Conservation (phyloP, 106 monocot species). For the Gastrodia elata region DNA sequence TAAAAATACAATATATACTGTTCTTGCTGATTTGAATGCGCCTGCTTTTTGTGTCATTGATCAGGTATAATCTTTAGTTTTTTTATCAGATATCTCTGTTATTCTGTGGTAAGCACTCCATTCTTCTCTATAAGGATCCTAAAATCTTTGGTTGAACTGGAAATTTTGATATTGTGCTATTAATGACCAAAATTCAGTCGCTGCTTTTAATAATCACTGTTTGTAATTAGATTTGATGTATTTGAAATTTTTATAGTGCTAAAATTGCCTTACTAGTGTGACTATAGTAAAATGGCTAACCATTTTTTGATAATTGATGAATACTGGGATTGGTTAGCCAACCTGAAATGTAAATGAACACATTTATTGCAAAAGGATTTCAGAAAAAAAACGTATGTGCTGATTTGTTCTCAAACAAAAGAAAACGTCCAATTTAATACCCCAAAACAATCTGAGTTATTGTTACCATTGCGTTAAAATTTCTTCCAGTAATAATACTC, state of each 20-base stretch:
- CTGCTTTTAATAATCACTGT: background rate
- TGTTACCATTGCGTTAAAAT: no score
- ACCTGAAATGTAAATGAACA: no score
- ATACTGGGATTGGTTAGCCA: no score
- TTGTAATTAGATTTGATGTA: background rate
- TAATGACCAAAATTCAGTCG: background rate
- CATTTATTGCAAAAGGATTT: no score
- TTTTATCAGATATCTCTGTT: background rate
- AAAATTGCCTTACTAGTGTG: background rate
- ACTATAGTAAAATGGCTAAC: background rate
- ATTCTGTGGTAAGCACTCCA: background rate
- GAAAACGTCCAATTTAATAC: no score
- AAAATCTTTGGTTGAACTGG: background rate
- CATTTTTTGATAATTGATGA: background rate
- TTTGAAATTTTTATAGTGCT: background rate
- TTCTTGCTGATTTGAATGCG: conserved; percentile 88
- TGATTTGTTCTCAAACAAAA: no score
- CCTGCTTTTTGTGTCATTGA: conserved; percentile 91
- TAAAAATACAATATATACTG: conserved; percentile 59
- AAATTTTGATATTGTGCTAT: background rate
- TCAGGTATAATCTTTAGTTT: conserved; percentile 31
- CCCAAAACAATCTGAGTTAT: no score
- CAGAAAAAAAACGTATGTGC: no score
- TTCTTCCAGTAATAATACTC: no score
- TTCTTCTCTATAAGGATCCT: background rate